These are phyloP conservation scores for Ophiocordyceps polyrhachis-furcata DNA, from an alignment of 2,329 filamentous ascomycete species.

Conservation along the genomic window DNA sequence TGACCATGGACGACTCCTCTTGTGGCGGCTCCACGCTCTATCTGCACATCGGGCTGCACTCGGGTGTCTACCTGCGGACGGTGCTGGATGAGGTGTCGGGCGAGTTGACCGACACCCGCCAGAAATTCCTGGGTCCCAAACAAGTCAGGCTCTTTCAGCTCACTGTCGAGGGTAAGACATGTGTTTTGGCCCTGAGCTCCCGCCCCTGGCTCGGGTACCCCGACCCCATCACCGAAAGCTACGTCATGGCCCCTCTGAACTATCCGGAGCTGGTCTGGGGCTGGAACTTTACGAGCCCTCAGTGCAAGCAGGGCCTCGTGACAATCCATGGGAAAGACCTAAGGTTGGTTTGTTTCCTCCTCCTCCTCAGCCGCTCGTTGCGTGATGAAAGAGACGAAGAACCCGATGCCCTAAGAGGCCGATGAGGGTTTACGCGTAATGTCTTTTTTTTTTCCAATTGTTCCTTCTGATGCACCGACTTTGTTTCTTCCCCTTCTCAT, in stretches of 20 bases:
- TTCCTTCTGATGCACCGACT: slow-evolving; percentile 69
- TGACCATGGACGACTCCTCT: slow-evolving; percentile 87
- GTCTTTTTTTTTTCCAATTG: slow-evolving; percentile 56
- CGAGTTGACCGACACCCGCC: slow-evolving; percentile 83
- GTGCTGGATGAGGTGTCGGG: slow-evolving; percentile 91
- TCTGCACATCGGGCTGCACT: slow-evolving; percentile 88
- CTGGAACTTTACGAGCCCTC: slow-evolving; percentile 92
- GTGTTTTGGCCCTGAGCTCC: slow-evolving; percentile 77
- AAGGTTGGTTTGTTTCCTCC: slow-evolving; percentile 38
- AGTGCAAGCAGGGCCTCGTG: slow-evolving; percentile 85
- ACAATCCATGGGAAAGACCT: slow-evolving; percentile 79
- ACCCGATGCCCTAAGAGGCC: slow-evolving; percentile 32
- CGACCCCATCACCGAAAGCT: slow-evolving; percentile 68
- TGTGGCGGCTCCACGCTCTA: slow-evolving; percentile 79
- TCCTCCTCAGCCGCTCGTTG: slow-evolving; percentile 13
- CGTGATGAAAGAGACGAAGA: slow-evolving; percentile 45
- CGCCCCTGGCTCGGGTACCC: slow-evolving; percentile 94
- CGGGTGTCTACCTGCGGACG: slow-evolving; percentile 87
- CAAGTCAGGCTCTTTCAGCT: slow-evolving; percentile 81
- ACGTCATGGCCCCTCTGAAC: slow-evolving; percentile 81
- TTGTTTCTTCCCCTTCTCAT: not conserved
- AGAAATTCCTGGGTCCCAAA: slow-evolving; percentile 84
- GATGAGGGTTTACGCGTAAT: slow-evolving; percentile 35
- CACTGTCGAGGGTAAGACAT: slow-evolving; percentile 67
- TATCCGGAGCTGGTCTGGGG: slow-evolving; percentile 82